Conservation (phyloP, 192 early-diverging fungal genomes). For the Rhizophagus clarus region DNA sequence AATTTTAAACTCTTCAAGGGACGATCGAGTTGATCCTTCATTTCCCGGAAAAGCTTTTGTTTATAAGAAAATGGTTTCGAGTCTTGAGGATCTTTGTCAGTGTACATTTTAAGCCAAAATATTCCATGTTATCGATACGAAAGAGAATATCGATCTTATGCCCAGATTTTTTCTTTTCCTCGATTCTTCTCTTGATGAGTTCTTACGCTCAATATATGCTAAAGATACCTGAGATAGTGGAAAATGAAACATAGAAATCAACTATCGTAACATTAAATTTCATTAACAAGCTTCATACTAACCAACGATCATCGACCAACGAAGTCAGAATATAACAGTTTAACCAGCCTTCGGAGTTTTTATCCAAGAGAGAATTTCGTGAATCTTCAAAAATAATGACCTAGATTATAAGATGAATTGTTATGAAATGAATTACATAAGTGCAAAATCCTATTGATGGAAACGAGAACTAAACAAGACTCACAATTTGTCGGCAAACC, state of each 20-base stretch:
- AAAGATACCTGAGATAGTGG: background rate
- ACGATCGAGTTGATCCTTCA: no score
- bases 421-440: constrained; percentile 3
- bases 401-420: constrained; percentile 6
- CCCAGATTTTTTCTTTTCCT: constrained; percentile 18
- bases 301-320: constrained; percentile 10
- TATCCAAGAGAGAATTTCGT: constrained; percentile 3
- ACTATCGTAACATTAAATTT: background rate
- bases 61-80: no score
- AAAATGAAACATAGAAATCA: background rate
- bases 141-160: constrained; percentile 26
- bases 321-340: no score
- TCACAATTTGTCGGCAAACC: constrained; percentile 29
- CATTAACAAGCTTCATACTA: background rate
- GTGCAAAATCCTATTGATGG: constrained; percentile 14
- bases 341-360: constrained; percentile 14
- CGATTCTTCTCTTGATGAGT: constrained; percentile 19
- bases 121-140: constrained; percentile 23
- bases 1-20: no score
- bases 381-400: constrained; percentile 15
- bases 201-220: constrained; percentile 5
- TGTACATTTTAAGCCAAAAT: constrained; percentile 9
- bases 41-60: no score
- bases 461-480: constrained; percentile 18
- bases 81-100: background rate